Conservation (phyloP, 148 eudicot genomes). For the Rhododendron molle region DNA sequence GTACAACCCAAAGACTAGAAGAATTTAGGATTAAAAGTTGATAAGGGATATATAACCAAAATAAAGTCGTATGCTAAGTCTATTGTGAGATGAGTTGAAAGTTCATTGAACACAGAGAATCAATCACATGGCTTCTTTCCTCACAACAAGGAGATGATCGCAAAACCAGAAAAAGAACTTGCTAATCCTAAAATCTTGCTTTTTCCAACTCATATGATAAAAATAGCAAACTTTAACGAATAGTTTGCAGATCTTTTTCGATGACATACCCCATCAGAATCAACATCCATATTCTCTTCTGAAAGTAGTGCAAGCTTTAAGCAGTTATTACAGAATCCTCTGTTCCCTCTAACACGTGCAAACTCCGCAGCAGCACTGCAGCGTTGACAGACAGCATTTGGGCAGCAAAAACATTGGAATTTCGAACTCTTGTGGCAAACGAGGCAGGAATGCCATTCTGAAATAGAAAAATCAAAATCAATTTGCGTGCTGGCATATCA, state of each 20-base stretch:
- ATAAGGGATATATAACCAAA: background rate
- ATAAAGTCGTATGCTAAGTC: background rate
- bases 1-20: background rate
- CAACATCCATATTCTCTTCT: slow-evolving; percentile 61
- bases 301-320: slow-evolving; percentile 73
- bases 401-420: slow-evolving; percentile 63
- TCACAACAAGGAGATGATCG: background rate
- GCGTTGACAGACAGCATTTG: slow-evolving; percentile 54
- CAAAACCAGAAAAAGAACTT: background rate
- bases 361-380: slow-evolving; percentile 44
- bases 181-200: background rate
- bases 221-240: background rate
- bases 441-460: slow-evolving; percentile 68
- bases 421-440: slow-evolving; percentile 41
- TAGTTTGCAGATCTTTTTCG: background rate
- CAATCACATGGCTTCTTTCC: background rate
- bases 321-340: slow-evolving; percentile 76
- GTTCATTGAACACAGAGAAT: background rate
- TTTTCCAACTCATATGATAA: background rate
- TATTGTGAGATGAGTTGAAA: background rate
- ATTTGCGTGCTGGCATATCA: background rate
- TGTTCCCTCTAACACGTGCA: slow-evolving; percentile 36
- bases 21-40: background rate
- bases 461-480: slow-evolving; percentile 4
- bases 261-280: slow-evolving; percentile 77